Base-by-base conservation (phyloP, 768 basidiomycete genomes). In the Lepiota venenata region DNA sequence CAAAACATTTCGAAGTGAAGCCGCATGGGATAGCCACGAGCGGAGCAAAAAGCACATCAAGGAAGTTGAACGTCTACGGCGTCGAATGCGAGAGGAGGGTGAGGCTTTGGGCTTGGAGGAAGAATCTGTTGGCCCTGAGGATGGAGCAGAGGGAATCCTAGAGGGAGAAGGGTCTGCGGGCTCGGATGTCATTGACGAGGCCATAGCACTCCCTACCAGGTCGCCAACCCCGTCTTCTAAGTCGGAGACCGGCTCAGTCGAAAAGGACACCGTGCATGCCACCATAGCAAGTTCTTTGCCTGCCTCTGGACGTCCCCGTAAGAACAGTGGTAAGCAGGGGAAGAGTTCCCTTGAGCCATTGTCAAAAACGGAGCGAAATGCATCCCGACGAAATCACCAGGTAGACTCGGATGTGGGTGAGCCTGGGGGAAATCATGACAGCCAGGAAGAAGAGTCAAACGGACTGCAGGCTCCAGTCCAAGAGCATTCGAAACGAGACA, bases 1-100 rank as follows among this genome's bases (percentile, higher is more conserved):
- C 25, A 98, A 97, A 73, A 77, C 80, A 0, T 98, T 98, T 66
- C 74, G 87, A 63, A 93, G 87, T 59, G 94, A 98, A 61, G 91
- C 92, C 0, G 91, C 93, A 4, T 99, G 95, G 95, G 78, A 86
- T 61, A 98, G 93, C 66, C 97, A 98, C 59, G 97, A 98, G 68
- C 77, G 94, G 59, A 97, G 94, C 68, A 89, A 89, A 71, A 97
- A 93, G 69, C 97, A 99, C 63, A 65, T 90, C 65, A 91, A 88
- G 68, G 91, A 93, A 58, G 83, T 98, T 11, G 91, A 91, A 63
- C 76, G 74, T 59, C 64, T 99, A 55, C 83, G 81, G 66, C 75
- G 76, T 61, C 81, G 90, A 62, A 97, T 99, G 90, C 65, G 74
- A 59, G 71, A 73, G 52, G 92, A 98, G 61, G 79, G 91, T 55